A percentile compares a stretch with the other conserved stretches of the same genome.
phyloP scores from a whole-genome alignment of 2,329 filamentous ascomycete species.

The Colletotrichum sp. region DNA sequence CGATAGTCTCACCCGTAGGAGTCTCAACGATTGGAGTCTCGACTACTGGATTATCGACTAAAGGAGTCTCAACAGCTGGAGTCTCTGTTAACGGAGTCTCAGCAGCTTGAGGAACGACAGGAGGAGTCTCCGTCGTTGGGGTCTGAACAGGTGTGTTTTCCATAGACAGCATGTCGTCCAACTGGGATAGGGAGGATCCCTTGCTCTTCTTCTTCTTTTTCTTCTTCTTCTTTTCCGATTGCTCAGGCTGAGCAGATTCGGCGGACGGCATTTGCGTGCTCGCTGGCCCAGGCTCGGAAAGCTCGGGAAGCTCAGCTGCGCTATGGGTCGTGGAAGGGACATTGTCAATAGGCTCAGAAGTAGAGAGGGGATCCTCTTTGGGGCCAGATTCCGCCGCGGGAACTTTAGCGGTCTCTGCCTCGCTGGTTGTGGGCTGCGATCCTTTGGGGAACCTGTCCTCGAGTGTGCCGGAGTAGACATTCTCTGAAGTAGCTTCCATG shows the following conservation, averaged over 20 bases:
- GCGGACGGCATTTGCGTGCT: neutral
- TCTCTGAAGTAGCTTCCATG: neutral
- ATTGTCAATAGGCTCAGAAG: neutral
- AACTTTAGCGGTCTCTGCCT: neutral
- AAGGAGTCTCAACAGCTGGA: neutral
- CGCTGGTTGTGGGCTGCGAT: neutral
- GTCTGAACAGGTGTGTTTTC: neutral
- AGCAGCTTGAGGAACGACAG: neutral
- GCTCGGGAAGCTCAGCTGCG: neutral
- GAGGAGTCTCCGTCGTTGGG: neutral
- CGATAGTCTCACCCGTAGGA: neutral
- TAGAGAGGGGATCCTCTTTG: neutral
- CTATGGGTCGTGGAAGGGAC: neutral
- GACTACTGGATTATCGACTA: neutral
- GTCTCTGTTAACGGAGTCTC: neutral
- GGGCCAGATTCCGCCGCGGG: neutral
- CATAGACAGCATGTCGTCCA: neutral
- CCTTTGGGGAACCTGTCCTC: neutral
- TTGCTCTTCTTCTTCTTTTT: conserved; percentile 27
- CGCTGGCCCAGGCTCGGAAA: neutral
- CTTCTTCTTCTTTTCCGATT: conserved; percentile 27
- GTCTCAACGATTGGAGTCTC: neutral
- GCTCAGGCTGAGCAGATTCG: conserved; percentile 7
- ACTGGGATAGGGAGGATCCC: neutral
- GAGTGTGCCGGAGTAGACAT: neutral